Percentiles rank a stretch among this genome's conserved stretches.
Evolutionary conservation across 1,284 basidiomycete genomes (phyloP).

Genomic region (Melampsora americana): DNA sequence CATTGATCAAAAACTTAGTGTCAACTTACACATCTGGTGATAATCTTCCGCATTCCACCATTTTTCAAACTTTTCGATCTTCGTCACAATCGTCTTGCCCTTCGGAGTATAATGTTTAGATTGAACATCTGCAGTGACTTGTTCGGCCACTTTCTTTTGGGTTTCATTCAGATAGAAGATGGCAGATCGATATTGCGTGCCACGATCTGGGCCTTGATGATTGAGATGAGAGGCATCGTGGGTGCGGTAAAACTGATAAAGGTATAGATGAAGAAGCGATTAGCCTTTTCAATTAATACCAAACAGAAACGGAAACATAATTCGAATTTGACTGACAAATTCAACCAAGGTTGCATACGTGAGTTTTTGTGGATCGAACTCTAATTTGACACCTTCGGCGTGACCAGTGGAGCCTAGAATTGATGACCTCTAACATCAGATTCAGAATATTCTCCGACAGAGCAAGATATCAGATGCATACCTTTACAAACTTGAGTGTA

Average conservation of each 20-base stretch:
- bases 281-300: background rate
- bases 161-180: constrained; percentile 79
- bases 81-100: constrained; percentile 72
- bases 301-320: background rate
- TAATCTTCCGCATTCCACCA: constrained; percentile 83
- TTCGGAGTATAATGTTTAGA: constrained; percentile 68
- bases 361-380: constrained; percentile 66
- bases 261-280: background rate
- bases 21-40: constrained; percentile 57
- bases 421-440: background rate
- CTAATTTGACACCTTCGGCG: constrained; percentile 81
- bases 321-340: constrained; percentile 22
- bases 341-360: constrained; percentile 30
- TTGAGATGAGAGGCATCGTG: constrained; percentile 78
- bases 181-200: constrained; percentile 76
- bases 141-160: constrained; percentile 71
- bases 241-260: constrained; percentile 60
- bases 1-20: background rate
- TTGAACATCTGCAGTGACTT: constrained; percentile 80
- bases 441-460: background rate
- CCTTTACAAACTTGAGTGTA: constrained; percentile 39
- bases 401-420: constrained; percentile 70
- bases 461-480: background rate
- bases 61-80: constrained; percentile 63
- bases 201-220: constrained; percentile 54